Conservation (phyloP, 2,329 filamentous ascomycete species). For the Laburnicola sp. region DNA sequence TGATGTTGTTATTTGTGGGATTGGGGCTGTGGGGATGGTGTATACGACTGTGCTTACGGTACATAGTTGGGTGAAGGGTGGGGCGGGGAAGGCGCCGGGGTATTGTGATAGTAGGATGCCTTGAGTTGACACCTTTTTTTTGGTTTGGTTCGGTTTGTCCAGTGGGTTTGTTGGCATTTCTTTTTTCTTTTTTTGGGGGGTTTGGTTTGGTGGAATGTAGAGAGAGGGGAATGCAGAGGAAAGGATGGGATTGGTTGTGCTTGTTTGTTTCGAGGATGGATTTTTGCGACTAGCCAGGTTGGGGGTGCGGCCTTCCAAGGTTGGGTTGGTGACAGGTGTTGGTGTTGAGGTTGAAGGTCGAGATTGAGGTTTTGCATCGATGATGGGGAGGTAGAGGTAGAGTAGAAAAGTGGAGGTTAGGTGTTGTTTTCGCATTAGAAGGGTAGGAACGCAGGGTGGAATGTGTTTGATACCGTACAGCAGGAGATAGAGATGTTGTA, state of each 20-base stretch:
- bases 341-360: too few species aligned
- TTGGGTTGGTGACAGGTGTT: too few species aligned
- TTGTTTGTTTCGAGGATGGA: neutral
- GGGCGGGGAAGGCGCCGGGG: conserved; percentile 57
- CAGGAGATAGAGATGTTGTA: neutral
- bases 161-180: neutral
- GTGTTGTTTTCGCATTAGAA: too few species aligned
- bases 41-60: conserved; percentile 90
- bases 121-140: neutral
- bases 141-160: too few species aligned
- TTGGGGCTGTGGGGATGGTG: conserved; percentile 83
- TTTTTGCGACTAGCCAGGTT: too few species aligned
- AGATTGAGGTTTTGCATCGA: too few species aligned
- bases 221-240: too few species aligned
- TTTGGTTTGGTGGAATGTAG: too few species aligned
- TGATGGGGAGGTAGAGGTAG: too few species aligned
- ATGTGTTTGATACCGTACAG: neutral
- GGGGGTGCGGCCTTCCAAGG: too few species aligned
- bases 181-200: neutral
- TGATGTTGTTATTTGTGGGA: conserved; percentile 76
- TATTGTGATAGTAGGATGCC: conserved; percentile 60
- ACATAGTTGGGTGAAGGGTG: conserved; percentile 76
- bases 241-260: neutral
- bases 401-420: too few species aligned
- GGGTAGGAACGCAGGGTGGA: neutral